Base-by-base conservation (phyloP, 106 monocot species). In the Chionographis japonica region DNA sequence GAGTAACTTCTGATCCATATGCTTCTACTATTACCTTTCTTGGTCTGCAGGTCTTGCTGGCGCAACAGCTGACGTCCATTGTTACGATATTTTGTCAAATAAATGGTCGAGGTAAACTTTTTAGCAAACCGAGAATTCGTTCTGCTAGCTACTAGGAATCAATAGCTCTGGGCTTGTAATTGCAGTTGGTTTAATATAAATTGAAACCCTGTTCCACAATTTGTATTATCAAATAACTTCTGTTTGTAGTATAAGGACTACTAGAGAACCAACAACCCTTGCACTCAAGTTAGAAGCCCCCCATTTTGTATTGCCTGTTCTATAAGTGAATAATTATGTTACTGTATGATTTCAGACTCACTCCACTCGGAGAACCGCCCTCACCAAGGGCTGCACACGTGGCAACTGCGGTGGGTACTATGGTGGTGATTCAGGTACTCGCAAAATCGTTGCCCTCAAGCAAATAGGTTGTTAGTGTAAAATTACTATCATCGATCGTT, bases 41-140 rank as follows among this genome's bases (percentile, higher is more conserved):
- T 62, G 10, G 35, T 1, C 82, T 72, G 80, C 76, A 98, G 97
- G 97, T 72, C 69, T 98, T 16, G 97, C 97, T 1, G 97, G 97
- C 63, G 97, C 97, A n/a, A 98, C 97, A 38, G 89, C 92, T 50
- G 97, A 98, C 71, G 89, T 98, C 49, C 97, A 98, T 66, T 98
- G 97, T 71, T 98, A 98, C 27, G 97, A 98, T 81, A 87, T 85
- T 10, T 66, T 87, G 40, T 72, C 89, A 54, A 92, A 85, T 57
- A 98, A 87, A 66, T 98, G 97, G 97, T 87, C 89, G 43, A 92
- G 97, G 97, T 92, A 81, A 78, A n/a, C 8, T 36, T 27, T 42
- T 64, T 27, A n/a, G 11, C 9, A 42, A 58, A 14, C 37, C 5
- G 4, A 53, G 52, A 62, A 62, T 62, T 62, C 27, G 12, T 58